Evolutionary conservation across 306 rosid genomes (phyloP), one percentile per base, ranked within the genome.

Genomic region (Fragaria iinumae): DNA sequence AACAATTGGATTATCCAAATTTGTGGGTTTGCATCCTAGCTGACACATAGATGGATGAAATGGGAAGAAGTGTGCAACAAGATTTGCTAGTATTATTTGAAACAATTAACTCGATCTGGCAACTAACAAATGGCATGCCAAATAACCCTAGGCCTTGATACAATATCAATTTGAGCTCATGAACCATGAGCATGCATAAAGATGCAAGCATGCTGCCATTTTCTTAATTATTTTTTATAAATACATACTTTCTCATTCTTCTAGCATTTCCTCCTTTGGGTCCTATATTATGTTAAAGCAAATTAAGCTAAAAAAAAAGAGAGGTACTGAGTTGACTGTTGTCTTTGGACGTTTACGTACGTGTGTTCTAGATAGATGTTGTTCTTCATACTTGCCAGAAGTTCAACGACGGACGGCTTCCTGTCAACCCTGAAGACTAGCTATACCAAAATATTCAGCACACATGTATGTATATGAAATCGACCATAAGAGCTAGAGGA

Each of bases 361-460:
- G 67, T 27, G 67, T 27, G n/a, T 60, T 60, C 44, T 34, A 32
- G 44, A 41, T 6, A 6, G 6, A 65, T 32, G 38, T 56, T 25
- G 44, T 44, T 16, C 68, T 71, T 27, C 70, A 39, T 36, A 36
- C 25, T 16, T 45, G 44, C 70, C 59, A 74, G 32, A 27, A 60
- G 34, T 62, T 74, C 78, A 74, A 74, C 78, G 43, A 60, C 71
- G 70, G 70, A 62, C 57, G 59, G 47, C 60, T 74, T 27, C 55
- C 29, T 23, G 70, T 74, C 78, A 74, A 74, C 16, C 60, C 47
- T 44, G 60, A 44, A 27, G 47, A 74, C 78, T 45, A 73, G 20
- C 41, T 43, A 41, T 41, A 43, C 47, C 12, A 43, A 43, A 45
- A 74, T 62, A 74, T 60, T 74, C 78, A 10, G n/a, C 57, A 62